Percentiles rank a stretch among this genome's conserved stretches.
Conservation (phyloP, 306 rosid species). For the Oxytropis ochrocephala region DNA sequence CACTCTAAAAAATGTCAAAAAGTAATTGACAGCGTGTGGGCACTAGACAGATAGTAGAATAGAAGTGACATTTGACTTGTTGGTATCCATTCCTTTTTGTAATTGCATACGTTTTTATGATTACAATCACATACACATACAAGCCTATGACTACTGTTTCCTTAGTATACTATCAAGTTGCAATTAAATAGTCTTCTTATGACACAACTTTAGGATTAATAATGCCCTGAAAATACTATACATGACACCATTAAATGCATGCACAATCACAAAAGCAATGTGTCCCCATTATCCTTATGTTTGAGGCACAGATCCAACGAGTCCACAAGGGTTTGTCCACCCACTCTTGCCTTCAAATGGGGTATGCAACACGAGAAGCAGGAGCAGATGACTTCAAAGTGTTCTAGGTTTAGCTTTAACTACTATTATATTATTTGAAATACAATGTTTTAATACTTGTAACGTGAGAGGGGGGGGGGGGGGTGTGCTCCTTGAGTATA, state of each 20-base stretch:
- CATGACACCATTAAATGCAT: slow-evolving; percentile 14
- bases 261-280: neutral
- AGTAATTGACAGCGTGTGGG: no score
- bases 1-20: no score
- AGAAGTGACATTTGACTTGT: slow-evolving; percentile 8
- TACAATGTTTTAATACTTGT: no score
- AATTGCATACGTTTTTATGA: neutral
- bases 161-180: neutral
- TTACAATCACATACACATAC: neutral
- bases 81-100: slow-evolving; percentile 11
- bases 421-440: no score
- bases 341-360: slow-evolving; percentile 7
- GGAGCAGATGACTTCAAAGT: no score
- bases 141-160: neutral
- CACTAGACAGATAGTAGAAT: neutral
- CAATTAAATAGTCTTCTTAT: neutral
- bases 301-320: neutral
- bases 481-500: no score
- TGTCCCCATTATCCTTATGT: slow-evolving; percentile 6
- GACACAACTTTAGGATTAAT: neutral
- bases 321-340: slow-evolving; percentile 17
- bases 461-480: no score
- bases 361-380: neutral
- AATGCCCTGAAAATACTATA: neutral
- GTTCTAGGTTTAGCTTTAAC: no score